Evolutionary conservation across 441 rosid species (phyloP).

Genomic region (Macaranga tanarius): DNA sequence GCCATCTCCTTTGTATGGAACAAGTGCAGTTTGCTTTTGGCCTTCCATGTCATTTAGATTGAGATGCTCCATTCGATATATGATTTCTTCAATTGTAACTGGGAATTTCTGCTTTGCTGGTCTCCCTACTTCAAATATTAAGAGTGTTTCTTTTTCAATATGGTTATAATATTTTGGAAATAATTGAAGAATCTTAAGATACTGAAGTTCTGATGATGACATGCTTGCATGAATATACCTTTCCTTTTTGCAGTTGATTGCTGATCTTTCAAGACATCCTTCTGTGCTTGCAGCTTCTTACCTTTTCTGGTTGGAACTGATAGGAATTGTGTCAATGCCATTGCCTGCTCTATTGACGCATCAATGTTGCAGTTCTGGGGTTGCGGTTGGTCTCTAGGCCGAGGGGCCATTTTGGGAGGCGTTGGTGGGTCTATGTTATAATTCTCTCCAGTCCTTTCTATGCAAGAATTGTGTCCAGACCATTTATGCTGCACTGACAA

Average conservation of each 20-base stretch:
- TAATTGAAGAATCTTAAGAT: slow-evolving; percentile 17
- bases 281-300: slow-evolving; percentile 36
- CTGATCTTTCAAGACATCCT: slow-evolving; percentile 24
- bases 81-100: slow-evolving; percentile 47
- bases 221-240: slow-evolving; percentile 44
- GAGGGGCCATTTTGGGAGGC: slow-evolving; percentile 32
- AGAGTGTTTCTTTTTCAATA: slow-evolving; percentile 19
- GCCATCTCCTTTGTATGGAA: slow-evolving; percentile 51
- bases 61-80: slow-evolving; percentile 44
- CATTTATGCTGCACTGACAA: slow-evolving; percentile 30
- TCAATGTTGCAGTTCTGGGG: slow-evolving; percentile 22
- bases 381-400: slow-evolving; percentile 31
- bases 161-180: slow-evolving; percentile 20
- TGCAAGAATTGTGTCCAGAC: slow-evolving; percentile 20
- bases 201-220: slow-evolving; percentile 21
- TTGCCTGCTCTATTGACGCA: slow-evolving; percentile 31
- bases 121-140: slow-evolving; percentile 41
- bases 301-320: slow-evolving; percentile 29
- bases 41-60: slow-evolving; percentile 34
- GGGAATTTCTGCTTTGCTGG: slow-evolving; percentile 31
- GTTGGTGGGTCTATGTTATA: slow-evolving; percentile 36
- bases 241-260: slow-evolving; percentile 34
- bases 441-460: slow-evolving; percentile 31
- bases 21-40: slow-evolving; percentile 54
- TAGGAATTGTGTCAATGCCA: slow-evolving; percentile 27